A percentile compares a stretch with the other conserved stretches of the same genome.
Evolutionary conservation across 2,329 filamentous ascomycete species (phyloP).

Genomic region (Pezicula neosporulosa): DNA sequence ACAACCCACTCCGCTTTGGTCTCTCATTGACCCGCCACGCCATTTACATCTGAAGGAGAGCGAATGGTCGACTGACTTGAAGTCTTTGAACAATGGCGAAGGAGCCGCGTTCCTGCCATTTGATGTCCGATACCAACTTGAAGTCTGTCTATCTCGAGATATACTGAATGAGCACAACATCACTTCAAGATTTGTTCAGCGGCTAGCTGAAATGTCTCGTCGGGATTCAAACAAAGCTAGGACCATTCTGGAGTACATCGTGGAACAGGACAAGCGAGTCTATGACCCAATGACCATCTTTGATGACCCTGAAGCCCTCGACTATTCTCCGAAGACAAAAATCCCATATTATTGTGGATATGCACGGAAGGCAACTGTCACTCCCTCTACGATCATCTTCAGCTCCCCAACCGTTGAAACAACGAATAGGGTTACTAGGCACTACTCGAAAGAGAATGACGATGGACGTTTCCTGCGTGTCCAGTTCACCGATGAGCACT

Average conservation of each 20-base stretch:
- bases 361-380: slow-evolving; percentile 74
- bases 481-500: slow-evolving; percentile 81
- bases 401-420: slow-evolving; percentile 77
- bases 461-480: slow-evolving; percentile 83
- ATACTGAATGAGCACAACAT: slow-evolving; percentile 76
- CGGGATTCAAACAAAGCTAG: slow-evolving; percentile 46
- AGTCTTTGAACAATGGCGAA: slow-evolving; percentile 18
- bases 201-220: slow-evolving; percentile 49
- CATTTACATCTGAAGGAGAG: neutral
- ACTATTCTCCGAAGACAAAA: slow-evolving; percentile 42
- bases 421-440: slow-evolving; percentile 81
- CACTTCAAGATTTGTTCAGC: slow-evolving; percentile 60
- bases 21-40: slow-evolving; percentile 30
- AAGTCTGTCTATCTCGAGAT: slow-evolving; percentile 84
- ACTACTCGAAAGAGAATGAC: slow-evolving; percentile 54
- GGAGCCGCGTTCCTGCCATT: slow-evolving; percentile 53
- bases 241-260: slow-evolving; percentile 70
- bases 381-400: slow-evolving; percentile 79
- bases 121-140: slow-evolving; percentile 80
- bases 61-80: slow-evolving; percentile 10
- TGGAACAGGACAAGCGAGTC: slow-evolving; percentile 57
- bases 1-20: slow-evolving; percentile 37
- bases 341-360: slow-evolving; percentile 72
- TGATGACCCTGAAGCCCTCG: slow-evolving; percentile 44
- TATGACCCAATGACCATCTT: slow-evolving; percentile 75